A percentile compares a stretch with the other conserved stretches of the same genome.
phyloP scores from a whole-genome alignment of 495 filamentous ascomycete species.

The Polyplosphaeria fusca region DNA sequence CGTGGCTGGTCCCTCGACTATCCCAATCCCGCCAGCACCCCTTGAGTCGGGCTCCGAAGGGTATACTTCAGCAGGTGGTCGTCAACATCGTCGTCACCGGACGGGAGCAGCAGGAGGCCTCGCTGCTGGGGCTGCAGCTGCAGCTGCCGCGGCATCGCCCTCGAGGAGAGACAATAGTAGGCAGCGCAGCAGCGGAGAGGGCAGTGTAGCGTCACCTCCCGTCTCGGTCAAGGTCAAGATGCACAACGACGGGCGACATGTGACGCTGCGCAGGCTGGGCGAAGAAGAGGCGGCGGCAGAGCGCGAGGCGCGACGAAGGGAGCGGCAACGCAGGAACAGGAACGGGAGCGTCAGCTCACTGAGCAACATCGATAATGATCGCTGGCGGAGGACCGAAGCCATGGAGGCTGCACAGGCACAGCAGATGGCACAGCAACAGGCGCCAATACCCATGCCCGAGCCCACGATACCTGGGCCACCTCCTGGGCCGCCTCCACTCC shows the following conservation, averaged over 20 bases:
- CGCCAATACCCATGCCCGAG: slow-evolving; percentile 25
- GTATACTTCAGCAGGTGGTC: slow-evolving; percentile 51
- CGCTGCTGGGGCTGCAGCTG: slow-evolving; percentile 44
- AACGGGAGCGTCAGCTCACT: slow-evolving; percentile 35
- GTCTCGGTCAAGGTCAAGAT: slow-evolving; percentile 79
- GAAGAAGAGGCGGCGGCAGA: slow-evolving; percentile 73
- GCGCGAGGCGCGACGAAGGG: slow-evolving; percentile 52
- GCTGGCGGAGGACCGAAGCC: slow-evolving; percentile 32
- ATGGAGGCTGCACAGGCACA: slow-evolving; percentile 33
- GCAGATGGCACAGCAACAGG: slow-evolving; percentile 4
- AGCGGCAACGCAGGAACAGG: slow-evolving; percentile 27
- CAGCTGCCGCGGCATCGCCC: slow-evolving; percentile 41
- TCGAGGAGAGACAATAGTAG: slow-evolving; percentile 36
- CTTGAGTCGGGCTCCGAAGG: slow-evolving; percentile 61
- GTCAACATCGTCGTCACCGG: slow-evolving; percentile 47
- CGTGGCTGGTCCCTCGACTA: slow-evolving; percentile 37
- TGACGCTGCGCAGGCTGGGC: slow-evolving; percentile 75
- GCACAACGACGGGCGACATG: slow-evolving; percentile 73
- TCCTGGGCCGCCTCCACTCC: slow-evolving; percentile 11
- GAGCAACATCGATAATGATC: slow-evolving; percentile 32
- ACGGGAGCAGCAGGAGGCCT: slow-evolving; percentile 36
- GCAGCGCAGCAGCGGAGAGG: slow-evolving; percentile 41
- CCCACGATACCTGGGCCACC: slow-evolving; percentile 25
- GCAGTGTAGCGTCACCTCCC: slow-evolving; percentile 55
- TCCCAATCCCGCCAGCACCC: slow-evolving; percentile 51